Percentiles rank a stretch among this genome's conserved stretches.
Evolutionary conservation across 495 filamentous ascomycete species (phyloP).

Genomic region (Lindgomyces ingoldianus): DNA sequence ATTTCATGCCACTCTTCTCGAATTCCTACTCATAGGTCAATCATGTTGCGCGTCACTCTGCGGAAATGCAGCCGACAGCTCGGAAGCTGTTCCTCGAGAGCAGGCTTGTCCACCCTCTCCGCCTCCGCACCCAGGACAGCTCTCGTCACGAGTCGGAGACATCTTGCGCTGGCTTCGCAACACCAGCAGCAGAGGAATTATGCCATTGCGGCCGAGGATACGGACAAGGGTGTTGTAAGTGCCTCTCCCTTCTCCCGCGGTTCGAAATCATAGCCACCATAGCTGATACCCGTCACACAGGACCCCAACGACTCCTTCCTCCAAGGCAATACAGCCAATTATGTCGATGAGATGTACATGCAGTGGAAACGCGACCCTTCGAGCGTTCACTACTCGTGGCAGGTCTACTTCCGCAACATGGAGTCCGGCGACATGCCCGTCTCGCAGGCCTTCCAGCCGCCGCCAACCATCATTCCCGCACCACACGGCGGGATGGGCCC

Average conservation of each 20-base stretch:
- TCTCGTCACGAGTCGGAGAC: conserved; percentile 51
- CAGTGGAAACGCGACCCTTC: conserved; percentile 91
- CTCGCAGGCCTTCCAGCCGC: conserved; percentile 93
- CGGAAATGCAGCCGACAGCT: conserved; percentile 43
- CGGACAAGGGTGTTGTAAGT: conserved; percentile 55
- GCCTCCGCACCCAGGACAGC: conserved; percentile 38
- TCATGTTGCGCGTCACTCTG: conserved; percentile 45
- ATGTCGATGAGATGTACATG: conserved; percentile 99
- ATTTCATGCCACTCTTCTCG: conserved; percentile 13
- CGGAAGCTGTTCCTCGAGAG: conserved; percentile 35
- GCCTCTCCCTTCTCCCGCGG: conserved; percentile 6
- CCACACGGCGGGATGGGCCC: conserved; percentile 72
- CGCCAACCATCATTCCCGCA: conserved; percentile 82
- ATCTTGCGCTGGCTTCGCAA: conserved; percentile 54
- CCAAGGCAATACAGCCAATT: conserved; percentile 92
- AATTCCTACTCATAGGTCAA: conserved; percentile 18
- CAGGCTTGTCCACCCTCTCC: conserved; percentile 37
- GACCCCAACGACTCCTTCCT: conserved; percentile 94
- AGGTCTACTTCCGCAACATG: conserved; percentile 99
- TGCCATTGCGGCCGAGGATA: conserved; percentile 59
- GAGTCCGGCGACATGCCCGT: conserved; percentile 96
- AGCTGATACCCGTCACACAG: conserved; percentile 44
- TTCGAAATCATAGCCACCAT: background rate
- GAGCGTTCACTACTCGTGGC: conserved; percentile 97
- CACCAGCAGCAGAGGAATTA: conserved; percentile 51